Conservation (phyloP, 441 rosid genomes). For the Mallotus repandus region DNA sequence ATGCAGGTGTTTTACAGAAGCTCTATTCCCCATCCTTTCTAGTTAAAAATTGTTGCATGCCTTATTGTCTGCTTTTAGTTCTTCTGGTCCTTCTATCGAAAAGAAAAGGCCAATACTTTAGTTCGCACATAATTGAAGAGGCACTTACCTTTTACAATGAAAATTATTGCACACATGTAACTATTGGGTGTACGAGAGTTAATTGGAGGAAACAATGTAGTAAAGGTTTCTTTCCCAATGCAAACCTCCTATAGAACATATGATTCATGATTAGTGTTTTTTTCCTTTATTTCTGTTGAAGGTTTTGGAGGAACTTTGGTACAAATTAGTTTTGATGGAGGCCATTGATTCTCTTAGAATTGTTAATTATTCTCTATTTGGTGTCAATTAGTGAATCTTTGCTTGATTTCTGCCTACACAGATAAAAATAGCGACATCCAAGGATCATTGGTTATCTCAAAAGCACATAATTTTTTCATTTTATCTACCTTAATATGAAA, state of each 20-base stretch:
- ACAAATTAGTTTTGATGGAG: neutral
- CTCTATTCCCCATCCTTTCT: neutral
- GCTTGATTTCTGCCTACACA: neutral
- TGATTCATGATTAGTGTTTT: neutral
- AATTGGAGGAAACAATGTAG: neutral
- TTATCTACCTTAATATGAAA: neutral
- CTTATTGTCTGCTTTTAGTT: neutral
- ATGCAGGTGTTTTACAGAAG: neutral
- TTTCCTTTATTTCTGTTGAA: neutral
- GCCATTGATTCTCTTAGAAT: neutral
- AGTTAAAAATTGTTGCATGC: neutral
- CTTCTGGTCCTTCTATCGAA: neutral
- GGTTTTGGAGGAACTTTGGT: neutral
- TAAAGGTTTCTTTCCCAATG: conserved; percentile 5
- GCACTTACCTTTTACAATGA: neutral
- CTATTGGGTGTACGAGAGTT: neutral
- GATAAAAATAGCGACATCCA: neutral
- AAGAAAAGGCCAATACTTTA: neutral
- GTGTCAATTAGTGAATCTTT: neutral
- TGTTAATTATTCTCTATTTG: neutral
- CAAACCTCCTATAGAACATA: neutral
- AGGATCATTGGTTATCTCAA: too few species aligned
- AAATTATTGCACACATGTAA: neutral
- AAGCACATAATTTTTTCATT: conserved; percentile 7
- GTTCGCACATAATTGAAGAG: conserved; percentile 1